phyloP scores from a whole-genome alignment of 2,329 filamentous ascomycete genomes.

The Arthrobotrys entomopaga region DNA sequence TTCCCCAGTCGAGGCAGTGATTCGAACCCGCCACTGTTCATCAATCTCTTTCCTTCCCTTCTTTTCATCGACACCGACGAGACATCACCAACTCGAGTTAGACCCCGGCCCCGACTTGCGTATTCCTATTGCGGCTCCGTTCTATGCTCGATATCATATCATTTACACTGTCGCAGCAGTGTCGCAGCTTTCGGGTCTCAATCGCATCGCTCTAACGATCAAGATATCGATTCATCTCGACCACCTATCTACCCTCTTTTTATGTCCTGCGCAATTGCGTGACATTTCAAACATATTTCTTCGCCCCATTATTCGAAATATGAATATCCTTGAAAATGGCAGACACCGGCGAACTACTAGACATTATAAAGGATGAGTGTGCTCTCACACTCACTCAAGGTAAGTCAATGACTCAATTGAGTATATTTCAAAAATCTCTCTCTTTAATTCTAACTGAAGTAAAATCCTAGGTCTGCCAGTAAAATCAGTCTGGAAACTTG shows the following conservation, averaged over 20 bases:
- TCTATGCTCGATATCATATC: slow-evolving; percentile 19
- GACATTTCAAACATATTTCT: neutral
- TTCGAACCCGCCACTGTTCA: slow-evolving; percentile 36
- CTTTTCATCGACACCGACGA: slow-evolving; percentile 17
- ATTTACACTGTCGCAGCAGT: neutral
- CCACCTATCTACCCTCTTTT: neutral
- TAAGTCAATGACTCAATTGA: slow-evolving; percentile 2
- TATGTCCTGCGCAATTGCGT: neutral
- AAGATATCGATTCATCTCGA: neutral
- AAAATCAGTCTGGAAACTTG: slow-evolving; percentile 46
- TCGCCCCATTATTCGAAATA: slow-evolving; percentile 24
- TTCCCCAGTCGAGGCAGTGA: slow-evolving; percentile 36
- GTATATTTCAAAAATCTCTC: slow-evolving; percentile 2
- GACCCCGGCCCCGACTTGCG: slow-evolving; percentile 40
- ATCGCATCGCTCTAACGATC: slow-evolving; percentile 5
- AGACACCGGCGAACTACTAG: slow-evolving; percentile 48
- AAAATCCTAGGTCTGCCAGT: slow-evolving; percentile 34
- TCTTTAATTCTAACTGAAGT: slow-evolving; percentile 2
- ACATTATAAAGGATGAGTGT: slow-evolving; percentile 54
- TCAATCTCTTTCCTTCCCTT: neutral
- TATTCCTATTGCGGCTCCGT: slow-evolving; percentile 20
- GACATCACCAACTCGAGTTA: slow-evolving; percentile 48
- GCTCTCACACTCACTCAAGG: slow-evolving; percentile 49
- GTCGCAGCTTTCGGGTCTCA: slow-evolving; percentile 1
- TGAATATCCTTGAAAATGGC: slow-evolving; percentile 49